phyloP scores from a whole-genome alignment of 2,329 filamentous ascomycete genomes.

The Diaporthe sp. region DNA sequence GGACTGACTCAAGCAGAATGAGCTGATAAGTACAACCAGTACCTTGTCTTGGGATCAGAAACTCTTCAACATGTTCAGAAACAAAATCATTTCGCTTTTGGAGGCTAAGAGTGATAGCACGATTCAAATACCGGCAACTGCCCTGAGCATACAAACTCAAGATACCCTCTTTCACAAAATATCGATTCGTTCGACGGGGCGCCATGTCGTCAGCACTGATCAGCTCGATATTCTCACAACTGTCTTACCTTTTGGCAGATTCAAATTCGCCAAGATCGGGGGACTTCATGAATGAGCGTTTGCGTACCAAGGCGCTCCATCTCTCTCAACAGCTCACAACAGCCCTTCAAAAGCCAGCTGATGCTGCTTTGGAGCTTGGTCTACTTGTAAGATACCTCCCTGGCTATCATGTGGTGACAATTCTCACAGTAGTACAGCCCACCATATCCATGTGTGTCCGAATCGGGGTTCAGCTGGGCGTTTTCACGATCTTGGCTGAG shows the following conservation, averaged over 20 bases:
- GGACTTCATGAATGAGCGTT: not conserved
- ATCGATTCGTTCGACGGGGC: not conserved
- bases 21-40: no score
- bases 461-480: slow-evolving; percentile 3
- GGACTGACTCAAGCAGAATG: slow-evolving; percentile 1
- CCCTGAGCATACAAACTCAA: not conserved
- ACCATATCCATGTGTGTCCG: slow-evolving; percentile 13
- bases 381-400: not conserved
- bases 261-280: not conserved
- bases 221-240: not conserved
- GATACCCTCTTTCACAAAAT: not conserved
- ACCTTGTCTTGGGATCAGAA: not conserved
- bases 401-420: not conserved
- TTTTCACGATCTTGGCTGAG: not conserved
- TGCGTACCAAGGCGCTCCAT: slow-evolving; percentile 7
- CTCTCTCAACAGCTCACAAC: slow-evolving; percentile 14
- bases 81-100: no score
- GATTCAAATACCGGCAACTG: not conserved
- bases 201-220: not conserved
- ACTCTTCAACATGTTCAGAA: not conserved
- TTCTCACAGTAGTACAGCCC: not conserved
- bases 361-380: slow-evolving; percentile 7
- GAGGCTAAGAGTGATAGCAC: accelerated
- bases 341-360: slow-evolving; percentile 11
- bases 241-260: not conserved